These are phyloP conservation scores for Chloris gayana DNA, from an alignment of 176 grass and related monocot species.

Conservation along the genomic window DNA sequence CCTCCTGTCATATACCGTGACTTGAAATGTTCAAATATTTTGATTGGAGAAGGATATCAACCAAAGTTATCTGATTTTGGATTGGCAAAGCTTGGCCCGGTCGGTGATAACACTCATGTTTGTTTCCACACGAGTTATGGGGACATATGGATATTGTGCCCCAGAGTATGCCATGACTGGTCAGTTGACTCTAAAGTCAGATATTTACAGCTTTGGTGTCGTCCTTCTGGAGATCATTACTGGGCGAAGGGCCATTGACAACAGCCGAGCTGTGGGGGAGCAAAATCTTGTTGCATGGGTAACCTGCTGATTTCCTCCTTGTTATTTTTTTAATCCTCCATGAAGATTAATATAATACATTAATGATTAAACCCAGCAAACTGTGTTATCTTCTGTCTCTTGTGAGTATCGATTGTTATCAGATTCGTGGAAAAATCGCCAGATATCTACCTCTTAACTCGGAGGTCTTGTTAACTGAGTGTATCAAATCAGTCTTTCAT, in stretches of 20 bases:
- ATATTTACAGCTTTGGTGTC: conserved; percentile 67
- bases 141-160: conserved; percentile 70
- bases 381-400: not conserved
- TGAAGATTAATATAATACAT: not conserved
- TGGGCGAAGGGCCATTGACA: conserved; percentile 62
- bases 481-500: conserved; percentile 20
- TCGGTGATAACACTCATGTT: conserved; percentile 66
- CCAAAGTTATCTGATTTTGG: conserved; percentile 70
- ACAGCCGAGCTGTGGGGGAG: conserved; percentile 50
- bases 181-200: conserved; percentile 62
- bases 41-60: conserved; percentile 54
- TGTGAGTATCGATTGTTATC: conserved; percentile 14
- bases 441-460: conserved; percentile 30
- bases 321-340: not conserved
- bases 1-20: conserved; percentile 76
- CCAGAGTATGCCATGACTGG: conserved; percentile 69
- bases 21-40: conserved; percentile 70
- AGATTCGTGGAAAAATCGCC: conserved; percentile 19
- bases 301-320: not conserved
- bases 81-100: conserved; percentile 60
- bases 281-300: conserved; percentile 78
- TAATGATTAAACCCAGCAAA: not conserved
- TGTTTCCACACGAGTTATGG: conserved; percentile 72
- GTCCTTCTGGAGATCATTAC: conserved; percentile 63
- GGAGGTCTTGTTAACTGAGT: conserved; percentile 13